Evolutionary conservation across 805 yeast species (phyloP), one percentile per base, ranked within the genome.

Genomic region (Metschnikowia lachancei): DNA sequence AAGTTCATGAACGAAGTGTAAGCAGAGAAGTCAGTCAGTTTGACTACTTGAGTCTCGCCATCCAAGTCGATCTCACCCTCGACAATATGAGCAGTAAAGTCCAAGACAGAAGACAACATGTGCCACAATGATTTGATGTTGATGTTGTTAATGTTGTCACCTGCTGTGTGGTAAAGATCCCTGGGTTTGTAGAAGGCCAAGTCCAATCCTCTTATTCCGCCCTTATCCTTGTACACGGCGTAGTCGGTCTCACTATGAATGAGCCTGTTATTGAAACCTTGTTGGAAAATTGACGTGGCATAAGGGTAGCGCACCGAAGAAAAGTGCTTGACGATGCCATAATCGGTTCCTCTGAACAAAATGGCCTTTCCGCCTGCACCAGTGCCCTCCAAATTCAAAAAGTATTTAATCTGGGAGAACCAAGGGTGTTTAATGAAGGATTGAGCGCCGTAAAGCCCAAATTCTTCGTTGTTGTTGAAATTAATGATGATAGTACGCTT

Each of bases 291-390:
- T 0, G 96, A 87, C 45, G 81, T 80, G 3, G 86, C 96, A 68
- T 81, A 88, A 0, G 96, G 96, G 38, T 70, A 70, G 47, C 78
- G 67, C 1, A 80, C 91, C 3, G 74, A 72, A 18, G 72, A 63
- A 51, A 77, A 76, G 53, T 80, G 76, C 49, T 77, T 76, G 1
- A 85, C 80, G 11, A 88, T 79, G 1, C 86, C 87, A 51, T 75
- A 75, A 60, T 89, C 95, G 0, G 95, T 81, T n/a, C 90, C 82
- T 63, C 97, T 77, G 63, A 91, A 89, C 40, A 90, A 67, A 17
- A 87, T 74, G 1, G 96, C 87, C 54, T 85, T 80, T 3, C 94
- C 91, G 20, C 96, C 96, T 1, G 94, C 85, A 2, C 97, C 97
- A 0, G 96, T 87, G 14, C 97, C 97, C 69, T 90, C 97, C 52